These are phyloP conservation scores for Oehlia diaphana DNA, from an alignment of 192 early-diverging fungal genomes.

Conservation along the genomic window DNA sequence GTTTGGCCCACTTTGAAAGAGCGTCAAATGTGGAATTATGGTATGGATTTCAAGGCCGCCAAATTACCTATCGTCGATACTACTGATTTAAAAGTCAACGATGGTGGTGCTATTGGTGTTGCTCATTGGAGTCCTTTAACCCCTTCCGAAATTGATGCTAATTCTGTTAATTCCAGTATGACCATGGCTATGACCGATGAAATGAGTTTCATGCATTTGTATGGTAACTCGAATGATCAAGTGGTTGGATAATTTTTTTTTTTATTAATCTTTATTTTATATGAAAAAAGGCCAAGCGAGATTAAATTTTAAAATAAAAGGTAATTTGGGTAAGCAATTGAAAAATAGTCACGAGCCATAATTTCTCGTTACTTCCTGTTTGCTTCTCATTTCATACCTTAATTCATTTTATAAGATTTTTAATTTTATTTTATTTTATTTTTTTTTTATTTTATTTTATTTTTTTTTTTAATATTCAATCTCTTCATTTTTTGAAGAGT, in stretches of 20 bases:
- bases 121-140: slow-evolving; percentile 12
- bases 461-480: not conserved
- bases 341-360: not conserved
- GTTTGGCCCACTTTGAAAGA: slow-evolving; percentile 18
- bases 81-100: not conserved
- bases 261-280: not conserved
- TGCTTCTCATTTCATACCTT: not conserved
- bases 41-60: slow-evolving; percentile 12
- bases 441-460: not conserved
- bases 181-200: slow-evolving; percentile 14
- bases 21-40: slow-evolving; percentile 25
- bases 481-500: not conserved
- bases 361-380: not conserved
- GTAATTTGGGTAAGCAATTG: not conserved
- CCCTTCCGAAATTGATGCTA: not conserved
- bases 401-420: not conserved
- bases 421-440: no score
- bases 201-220: slow-evolving; percentile 11
- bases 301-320: slow-evolving; percentile 7
- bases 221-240: slow-evolving; percentile 20
- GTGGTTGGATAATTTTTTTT: slow-evolving; percentile 8
- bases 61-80: slow-evolving; percentile 17
- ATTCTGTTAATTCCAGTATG: slow-evolving; percentile 8
- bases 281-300: slow-evolving; percentile 15
- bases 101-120: slow-evolving; percentile 7